Percentiles rank a stretch among this genome's conserved stretches.
Conservation (phyloP, 108 stramenopile genomes). For the Parmales sp. region DNA sequence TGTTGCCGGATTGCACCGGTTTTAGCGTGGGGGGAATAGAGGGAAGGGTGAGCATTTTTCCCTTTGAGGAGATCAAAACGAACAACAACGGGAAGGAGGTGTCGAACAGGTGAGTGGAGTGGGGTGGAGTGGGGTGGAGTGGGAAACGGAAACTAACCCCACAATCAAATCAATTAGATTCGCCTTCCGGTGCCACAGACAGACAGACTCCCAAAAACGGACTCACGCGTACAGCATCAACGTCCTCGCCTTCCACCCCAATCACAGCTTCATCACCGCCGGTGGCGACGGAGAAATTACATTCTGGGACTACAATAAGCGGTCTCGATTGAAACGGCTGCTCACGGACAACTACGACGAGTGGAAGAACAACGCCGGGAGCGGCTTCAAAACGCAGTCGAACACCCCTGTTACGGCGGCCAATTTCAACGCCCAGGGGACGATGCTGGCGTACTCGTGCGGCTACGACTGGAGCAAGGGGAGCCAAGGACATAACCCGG, state of each 20-base stretch:
- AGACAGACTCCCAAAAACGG: constrained; percentile 21
- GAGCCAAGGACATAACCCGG: constrained; percentile 40
- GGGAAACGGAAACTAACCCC: too few relatives aligned
- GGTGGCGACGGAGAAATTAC: constrained; percentile 83
- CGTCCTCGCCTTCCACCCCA: constrained; percentile 80
- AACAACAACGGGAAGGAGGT: too few relatives aligned
- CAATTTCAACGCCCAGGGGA: constrained; percentile 73
- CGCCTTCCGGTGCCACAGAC: constrained; percentile 95
- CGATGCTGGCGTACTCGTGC: constrained; percentile 78
- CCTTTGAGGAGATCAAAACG: constrained; percentile 76
- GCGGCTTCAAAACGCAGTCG: too few relatives aligned
- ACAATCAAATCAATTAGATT: too few relatives aligned
- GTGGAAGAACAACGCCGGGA: too few relatives aligned
- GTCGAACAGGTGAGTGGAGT: too few relatives aligned
- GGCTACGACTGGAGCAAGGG: constrained; percentile 91
- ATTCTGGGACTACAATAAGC: constrained; percentile 92
- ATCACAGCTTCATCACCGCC: constrained; percentile 81
- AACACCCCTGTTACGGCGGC: constrained; percentile 63
- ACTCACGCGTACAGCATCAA: constrained; percentile 81
- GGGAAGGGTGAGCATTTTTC: constrained; percentile 92
- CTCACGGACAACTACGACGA: constrained; percentile 28
- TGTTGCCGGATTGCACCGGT: constrained; percentile 75
- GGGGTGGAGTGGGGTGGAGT: too few relatives aligned
- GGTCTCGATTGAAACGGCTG: constrained; percentile 82
- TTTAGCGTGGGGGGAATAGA: constrained; percentile 93